phyloP scores from a whole-genome alignment of 495 filamentous ascomycete genomes.

The Xylaria cubensis region DNA sequence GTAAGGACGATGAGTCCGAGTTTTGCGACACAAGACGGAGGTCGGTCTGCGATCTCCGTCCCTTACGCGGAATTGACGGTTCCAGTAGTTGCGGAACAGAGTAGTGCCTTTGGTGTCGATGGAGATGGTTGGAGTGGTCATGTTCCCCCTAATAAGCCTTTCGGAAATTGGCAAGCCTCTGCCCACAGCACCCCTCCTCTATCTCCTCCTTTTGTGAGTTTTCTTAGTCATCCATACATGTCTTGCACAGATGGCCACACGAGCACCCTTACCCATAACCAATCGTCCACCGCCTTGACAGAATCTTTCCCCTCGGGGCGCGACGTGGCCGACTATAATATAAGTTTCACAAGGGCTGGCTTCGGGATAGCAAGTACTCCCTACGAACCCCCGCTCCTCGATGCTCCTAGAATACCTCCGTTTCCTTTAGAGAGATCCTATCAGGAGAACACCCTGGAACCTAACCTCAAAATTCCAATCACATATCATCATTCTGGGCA shows the following conservation, averaged over 20 bases:
- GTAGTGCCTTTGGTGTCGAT: not conserved
- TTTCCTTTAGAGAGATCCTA: conserved; percentile 7
- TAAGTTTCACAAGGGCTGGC: conserved; percentile 23
- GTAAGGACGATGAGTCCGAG: not conserved
- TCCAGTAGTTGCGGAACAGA: conserved; percentile 2
- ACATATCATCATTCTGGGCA: conserved; percentile 16
- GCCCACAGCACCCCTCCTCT: conserved; percentile 1
- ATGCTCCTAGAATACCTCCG: not conserved
- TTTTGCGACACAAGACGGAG: conserved; percentile 21
- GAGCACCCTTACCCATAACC: conserved; percentile 3
- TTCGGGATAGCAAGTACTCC: conserved; percentile 2
- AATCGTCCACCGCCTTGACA: conserved; percentile 16
- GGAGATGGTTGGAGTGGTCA: conserved; percentile 6
- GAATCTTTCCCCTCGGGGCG: conserved; percentile 12
- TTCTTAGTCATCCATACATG: conserved; percentile 16
- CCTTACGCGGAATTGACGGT: conserved; percentile 2
- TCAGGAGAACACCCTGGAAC: not conserved
- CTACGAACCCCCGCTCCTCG: conserved; percentile 12
- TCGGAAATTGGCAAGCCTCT: conserved; percentile 18
- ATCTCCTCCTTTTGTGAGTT: conserved; percentile 8
- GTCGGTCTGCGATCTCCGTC: conserved; percentile 1
- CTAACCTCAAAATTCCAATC: not conserved
- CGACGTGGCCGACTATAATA: conserved; percentile 18
- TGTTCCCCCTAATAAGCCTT: conserved; percentile 5
- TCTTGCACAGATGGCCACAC: conserved; percentile 25